phyloP scores from a whole-genome alignment of 768 basidiomycete species.

The Leccinum aurantiacum region DNA sequence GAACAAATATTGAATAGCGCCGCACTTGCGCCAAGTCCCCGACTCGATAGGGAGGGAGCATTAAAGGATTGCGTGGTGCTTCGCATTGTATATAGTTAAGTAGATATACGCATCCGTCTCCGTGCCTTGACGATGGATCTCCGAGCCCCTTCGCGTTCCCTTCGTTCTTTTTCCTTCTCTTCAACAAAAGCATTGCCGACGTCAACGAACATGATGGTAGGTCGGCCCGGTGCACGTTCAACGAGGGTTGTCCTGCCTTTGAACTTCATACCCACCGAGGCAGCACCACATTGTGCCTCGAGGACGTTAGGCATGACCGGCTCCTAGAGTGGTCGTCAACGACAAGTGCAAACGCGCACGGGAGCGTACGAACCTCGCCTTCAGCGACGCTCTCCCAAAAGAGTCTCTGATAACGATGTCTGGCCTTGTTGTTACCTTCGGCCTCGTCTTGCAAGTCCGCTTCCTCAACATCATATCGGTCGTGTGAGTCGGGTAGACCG shows the following conservation, averaged over 20 bases:
- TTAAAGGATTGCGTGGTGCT: too few relatives aligned
- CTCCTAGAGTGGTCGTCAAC: conserved; percentile 42
- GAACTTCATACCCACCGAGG: conserved; percentile 38
- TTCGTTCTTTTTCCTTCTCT: conserved; percentile 48
- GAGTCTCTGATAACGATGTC: conserved; percentile 64
- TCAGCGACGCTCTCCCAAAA: conserved; percentile 83
- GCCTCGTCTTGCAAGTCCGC: conserved; percentile 63
- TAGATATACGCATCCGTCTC: conserved; percentile 24
- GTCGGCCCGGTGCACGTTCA: conserved; percentile 44
- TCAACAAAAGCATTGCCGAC: conserved; percentile 72
- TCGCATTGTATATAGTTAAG: too few relatives aligned
- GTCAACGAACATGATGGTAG: conserved; percentile 67
- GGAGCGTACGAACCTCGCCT: conserved; percentile 49
- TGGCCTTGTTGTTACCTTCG: conserved; percentile 53
- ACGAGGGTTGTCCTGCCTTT: conserved; percentile 40
- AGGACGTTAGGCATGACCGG: conserved; percentile 60
- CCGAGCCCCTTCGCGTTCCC: conserved; percentile 51
- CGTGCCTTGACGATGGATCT: conserved; percentile 38
- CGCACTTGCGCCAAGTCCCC: too few relatives aligned
- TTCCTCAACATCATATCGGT: conserved; percentile 50
- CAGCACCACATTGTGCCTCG: conserved; percentile 45
- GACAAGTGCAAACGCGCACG: neutral
- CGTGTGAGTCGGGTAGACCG: neutral
- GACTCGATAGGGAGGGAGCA: too few relatives aligned
- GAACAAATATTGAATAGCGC: neutral